These are phyloP conservation scores for Botrytis byssoidea DNA, from an alignment of 2,329 filamentous ascomycete genomes.

Conservation along the genomic window DNA sequence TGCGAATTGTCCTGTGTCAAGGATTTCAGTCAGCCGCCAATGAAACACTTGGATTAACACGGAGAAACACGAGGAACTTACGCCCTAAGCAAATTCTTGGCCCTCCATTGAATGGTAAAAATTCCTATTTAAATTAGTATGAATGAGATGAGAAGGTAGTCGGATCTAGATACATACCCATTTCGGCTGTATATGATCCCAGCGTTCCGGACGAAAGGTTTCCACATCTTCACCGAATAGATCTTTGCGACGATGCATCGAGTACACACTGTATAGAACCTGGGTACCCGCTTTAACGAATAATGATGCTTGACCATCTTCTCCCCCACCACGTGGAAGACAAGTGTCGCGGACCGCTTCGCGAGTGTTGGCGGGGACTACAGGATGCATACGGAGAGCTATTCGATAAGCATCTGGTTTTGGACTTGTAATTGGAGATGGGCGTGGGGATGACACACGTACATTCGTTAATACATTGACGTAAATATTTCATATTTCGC, in stretches of 20 bases:
- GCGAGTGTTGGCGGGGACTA: conserved; percentile 37
- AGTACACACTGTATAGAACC: conserved; percentile 25
- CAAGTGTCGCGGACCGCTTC: conserved; percentile 27
- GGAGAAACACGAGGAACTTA: background rate
- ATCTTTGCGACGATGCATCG: conserved; percentile 42
- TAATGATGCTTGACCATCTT: conserved; percentile 33
- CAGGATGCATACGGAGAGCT: conserved; percentile 42
- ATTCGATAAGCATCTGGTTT: background rate
- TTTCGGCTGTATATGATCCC: conserved; percentile 35
- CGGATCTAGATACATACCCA: background rate
- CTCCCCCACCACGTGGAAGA: conserved; percentile 37
- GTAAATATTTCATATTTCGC: conserved; percentile 52
- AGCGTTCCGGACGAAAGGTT: conserved; percentile 44
- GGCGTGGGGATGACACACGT: conserved; percentile 31
- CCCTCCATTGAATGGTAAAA: conserved; percentile 70
- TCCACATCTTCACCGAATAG: conserved; percentile 43
- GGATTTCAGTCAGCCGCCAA: background rate
- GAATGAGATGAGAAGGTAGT: background rate
- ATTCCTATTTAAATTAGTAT: conserved; percentile 51
- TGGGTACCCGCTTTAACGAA: conserved; percentile 31
- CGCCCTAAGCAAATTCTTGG: conserved; percentile 66
- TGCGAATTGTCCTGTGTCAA: conserved; percentile 20
- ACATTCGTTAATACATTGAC: conserved; percentile 57
- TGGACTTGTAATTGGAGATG: background rate
- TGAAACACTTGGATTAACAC: background rate